Conservation (phyloP, 768 basidiomycete species). For the Suillus subalutaceus region DNA sequence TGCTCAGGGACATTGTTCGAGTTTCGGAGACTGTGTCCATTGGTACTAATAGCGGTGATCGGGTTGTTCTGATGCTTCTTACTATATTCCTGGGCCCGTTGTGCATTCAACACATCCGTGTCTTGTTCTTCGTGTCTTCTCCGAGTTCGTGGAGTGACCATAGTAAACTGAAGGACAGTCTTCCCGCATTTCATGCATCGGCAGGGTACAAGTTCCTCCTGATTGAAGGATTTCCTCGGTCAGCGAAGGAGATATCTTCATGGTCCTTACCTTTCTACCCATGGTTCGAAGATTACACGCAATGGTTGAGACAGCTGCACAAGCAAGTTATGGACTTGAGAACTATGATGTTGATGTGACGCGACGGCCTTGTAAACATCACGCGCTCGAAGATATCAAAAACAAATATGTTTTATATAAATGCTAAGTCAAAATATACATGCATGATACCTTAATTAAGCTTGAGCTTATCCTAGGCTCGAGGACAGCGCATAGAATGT, state of each 20-base stretch:
- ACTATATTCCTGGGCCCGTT: too few relatives aligned
- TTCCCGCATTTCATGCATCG: too few relatives aligned
- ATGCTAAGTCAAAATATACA: background rate
- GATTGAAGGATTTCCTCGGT: background rate
- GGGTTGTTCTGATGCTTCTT: too few relatives aligned
- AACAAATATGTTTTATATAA: background rate
- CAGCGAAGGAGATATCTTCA: background rate
- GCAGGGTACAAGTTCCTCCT: background rate
- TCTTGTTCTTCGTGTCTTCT: too few relatives aligned
- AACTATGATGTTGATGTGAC: background rate
- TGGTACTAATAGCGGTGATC: too few relatives aligned
- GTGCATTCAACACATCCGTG: too few relatives aligned
- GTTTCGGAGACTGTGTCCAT: too few relatives aligned
- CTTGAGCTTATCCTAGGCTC: background rate
- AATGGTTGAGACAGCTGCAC: background rate
- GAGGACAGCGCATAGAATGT: background rate
- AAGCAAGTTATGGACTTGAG: background rate
- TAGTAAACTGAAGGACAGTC: too few relatives aligned
- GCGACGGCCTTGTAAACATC: background rate
- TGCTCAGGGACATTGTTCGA: too few relatives aligned
- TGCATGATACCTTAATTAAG: background rate
- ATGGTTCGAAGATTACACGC: background rate
- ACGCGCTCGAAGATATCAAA: background rate
- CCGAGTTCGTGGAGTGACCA: too few relatives aligned
- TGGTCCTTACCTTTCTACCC: background rate